Evolutionary conservation across 495 filamentous ascomycete genomes (phyloP).

Genomic region (Pseudomonodictys pantanalensis): DNA sequence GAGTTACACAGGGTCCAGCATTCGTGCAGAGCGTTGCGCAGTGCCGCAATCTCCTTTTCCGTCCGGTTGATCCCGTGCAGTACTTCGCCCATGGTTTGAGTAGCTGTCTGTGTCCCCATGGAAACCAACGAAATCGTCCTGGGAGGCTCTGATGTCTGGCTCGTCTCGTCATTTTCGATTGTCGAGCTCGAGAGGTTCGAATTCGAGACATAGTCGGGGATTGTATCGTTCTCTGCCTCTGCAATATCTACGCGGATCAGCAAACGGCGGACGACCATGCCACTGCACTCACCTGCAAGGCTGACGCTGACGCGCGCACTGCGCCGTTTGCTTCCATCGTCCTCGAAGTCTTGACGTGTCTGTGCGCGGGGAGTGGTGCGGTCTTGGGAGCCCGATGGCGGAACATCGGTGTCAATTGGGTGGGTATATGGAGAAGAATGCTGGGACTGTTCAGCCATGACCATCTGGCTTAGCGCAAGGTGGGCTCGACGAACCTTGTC

Average conservation of each 20-base stretch:
- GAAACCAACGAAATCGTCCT: conserved; percentile 11
- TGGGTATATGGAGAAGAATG: conserved; percentile 27
- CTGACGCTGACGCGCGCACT: conserved; percentile 47
- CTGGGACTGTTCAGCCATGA: conserved; percentile 23
- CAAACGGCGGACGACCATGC: not conserved
- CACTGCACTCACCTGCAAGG: conserved; percentile 64
- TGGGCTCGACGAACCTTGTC: conserved; percentile 34
- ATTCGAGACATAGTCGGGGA: conserved; percentile 3
- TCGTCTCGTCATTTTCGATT: conserved; percentile 7
- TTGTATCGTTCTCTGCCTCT: conserved; percentile 35
- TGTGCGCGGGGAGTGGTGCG: conserved; percentile 78
- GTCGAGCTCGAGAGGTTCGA: conserved; percentile 4
- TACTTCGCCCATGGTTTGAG: conserved; percentile 34
- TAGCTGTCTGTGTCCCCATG: conserved; percentile 28
- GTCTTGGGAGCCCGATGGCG: conserved; percentile 62
- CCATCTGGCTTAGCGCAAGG: not conserved
- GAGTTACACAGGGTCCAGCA: conserved; percentile 96
- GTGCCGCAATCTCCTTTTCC: conserved; percentile 65
- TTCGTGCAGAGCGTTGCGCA: conserved; percentile 77
- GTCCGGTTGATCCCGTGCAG: conserved; percentile 45
- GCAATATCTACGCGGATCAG: conserved; percentile 36
- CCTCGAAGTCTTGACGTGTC: conserved; percentile 67
- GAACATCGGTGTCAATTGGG: conserved; percentile 57
- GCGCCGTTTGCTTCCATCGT: conserved; percentile 46
- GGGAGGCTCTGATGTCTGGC: not conserved